Base-by-base conservation (phyloP, 2,329 filamentous ascomycete species). In the Bipolaris cookei region DNA sequence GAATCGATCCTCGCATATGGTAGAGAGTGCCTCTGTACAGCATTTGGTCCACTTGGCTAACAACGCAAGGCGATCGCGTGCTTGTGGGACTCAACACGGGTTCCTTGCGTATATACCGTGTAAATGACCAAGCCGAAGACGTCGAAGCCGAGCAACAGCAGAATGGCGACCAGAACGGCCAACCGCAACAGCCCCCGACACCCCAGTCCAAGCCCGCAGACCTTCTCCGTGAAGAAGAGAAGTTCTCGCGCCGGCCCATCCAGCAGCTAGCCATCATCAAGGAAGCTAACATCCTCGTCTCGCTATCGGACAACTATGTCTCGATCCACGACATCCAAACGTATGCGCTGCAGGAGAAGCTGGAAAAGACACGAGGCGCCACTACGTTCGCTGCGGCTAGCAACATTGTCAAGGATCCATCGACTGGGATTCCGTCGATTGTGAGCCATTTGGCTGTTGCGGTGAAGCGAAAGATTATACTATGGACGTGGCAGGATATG, bases 401-500 rank as follows among this genome's bases (percentile, higher is more conserved):
- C 62, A 97, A 98, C 76, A 96, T 98, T 53, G 90, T 96, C 65
- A 94, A 95, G 75, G 95, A 99, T 76, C 80, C 88, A 5, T 86
- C 87, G 47, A 97, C 92, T 0, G 90, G 90, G 21, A 93, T 99
- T 47, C 93, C 92, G 1, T 91, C 94, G 65, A 96, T 99, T 54
- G 93, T 98, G 63, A 96, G 92, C 53, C 85, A 92, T 35, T 81
- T 99, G 49, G 95, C 92, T 6, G 94, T 99, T 10, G 92, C 92
- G 4, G 91, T 97, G 32, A 98, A 98, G 82, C 84, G 95, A 70
- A 90, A 91, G 69, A 82, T 99, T 50, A 76, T 98, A 59, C 79
- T 97, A 53, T 99, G 95, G 93, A 91, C 89, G 70, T 99, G 96
- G 95, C 90, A 95, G 68, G 93, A 97, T 74, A 95, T 92, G 81